Percentiles rank a stretch among this genome's conserved stretches.
These are phyloP conservation scores for Aspergillus carbonarius DNA, from an alignment of 2,329 filamentous ascomycete species.

Conservation along the genomic window DNA sequence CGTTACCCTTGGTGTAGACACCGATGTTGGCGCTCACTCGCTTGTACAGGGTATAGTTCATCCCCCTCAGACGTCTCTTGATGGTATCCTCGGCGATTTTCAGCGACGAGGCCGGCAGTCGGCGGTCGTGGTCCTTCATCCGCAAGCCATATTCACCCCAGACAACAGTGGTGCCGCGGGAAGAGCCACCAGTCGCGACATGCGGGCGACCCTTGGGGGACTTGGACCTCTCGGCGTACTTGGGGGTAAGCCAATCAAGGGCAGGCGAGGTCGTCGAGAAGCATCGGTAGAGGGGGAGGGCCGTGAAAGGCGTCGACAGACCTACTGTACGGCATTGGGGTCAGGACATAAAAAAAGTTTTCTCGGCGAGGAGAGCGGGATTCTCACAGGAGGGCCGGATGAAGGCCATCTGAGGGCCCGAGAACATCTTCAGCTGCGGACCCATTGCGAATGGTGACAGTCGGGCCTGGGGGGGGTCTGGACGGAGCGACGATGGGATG, in stretches of 20 bases:
- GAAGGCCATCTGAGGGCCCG: conserved; percentile 35
- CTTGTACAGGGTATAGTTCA: conserved; percentile 91
- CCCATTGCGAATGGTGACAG: conserved; percentile 31
- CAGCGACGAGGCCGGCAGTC: conserved; percentile 81
- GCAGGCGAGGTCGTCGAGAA: conserved; percentile 69
- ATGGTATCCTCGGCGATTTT: conserved; percentile 94
- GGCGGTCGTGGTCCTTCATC: conserved; percentile 88
- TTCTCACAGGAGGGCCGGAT: conserved; percentile 36
- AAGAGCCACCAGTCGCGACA: conserved; percentile 86
- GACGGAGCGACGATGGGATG: neutral
- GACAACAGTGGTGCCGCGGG: conserved; percentile 88
- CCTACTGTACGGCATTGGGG: conserved; percentile 20
- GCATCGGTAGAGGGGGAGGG: conserved; percentile 52
- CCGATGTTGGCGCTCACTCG: conserved; percentile 89
- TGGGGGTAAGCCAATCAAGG: conserved; percentile 79
- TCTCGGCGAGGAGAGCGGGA: neutral
- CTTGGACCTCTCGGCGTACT: conserved; percentile 77
- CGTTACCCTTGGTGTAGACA: conserved; percentile 93
- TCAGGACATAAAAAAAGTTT: conserved; percentile 22
- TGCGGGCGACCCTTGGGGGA: conserved; percentile 83
- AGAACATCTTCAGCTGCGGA: conserved; percentile 36
- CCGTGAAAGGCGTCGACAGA: conserved; percentile 27
- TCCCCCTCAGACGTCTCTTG: conserved; percentile 78
- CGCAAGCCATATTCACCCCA: conserved; percentile 96
- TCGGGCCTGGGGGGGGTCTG: conserved; percentile 1